A percentile compares a stretch with the other conserved stretches of the same genome.
Evolutionary conservation across 2,329 filamentous ascomycete genomes (phyloP).

Genomic region (Xylaria sp.): DNA sequence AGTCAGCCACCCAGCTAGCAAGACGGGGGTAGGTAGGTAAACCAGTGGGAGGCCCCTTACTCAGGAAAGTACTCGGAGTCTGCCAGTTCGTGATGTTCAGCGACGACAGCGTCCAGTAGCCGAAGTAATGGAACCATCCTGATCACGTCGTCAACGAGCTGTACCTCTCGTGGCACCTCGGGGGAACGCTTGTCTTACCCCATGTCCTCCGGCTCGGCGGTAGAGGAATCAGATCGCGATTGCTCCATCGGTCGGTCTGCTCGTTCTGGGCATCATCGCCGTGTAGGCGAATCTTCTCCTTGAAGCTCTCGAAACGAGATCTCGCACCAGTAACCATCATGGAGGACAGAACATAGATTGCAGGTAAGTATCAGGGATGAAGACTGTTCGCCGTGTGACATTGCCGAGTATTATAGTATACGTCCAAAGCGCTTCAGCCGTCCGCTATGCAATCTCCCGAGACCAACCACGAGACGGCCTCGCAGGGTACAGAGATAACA

Average conservation of each 20-base stretch:
- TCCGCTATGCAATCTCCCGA: not conserved
- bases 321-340: conserved; percentile 14
- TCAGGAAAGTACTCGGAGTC: conserved; percentile 49
- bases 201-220: conserved; percentile 50
- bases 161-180: not conserved
- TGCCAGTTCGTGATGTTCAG: conserved; percentile 50
- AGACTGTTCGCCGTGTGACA: not conserved
- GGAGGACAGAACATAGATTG: not conserved
- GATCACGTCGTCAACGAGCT: conserved; percentile 4
- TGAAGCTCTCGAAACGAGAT: conserved; percentile 28
- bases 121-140: conserved; percentile 49
- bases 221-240: conserved; percentile 46
- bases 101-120: conserved; percentile 43
- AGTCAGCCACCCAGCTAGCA: no score
- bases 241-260: conserved; percentile 53
- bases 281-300: conserved; percentile 40
- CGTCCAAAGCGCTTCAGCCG: no score
- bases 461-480: not conserved
- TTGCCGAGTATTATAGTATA: not conserved
- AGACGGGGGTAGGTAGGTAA: not conserved
- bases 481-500: not conserved
- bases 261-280: conserved; percentile 46
- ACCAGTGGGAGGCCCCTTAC: conserved; percentile 11
- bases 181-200: conserved; percentile 32
- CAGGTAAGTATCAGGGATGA: not conserved